Evolutionary conservation across 768 basidiomycete species (phyloP).

Genomic region (Polyporus arcularius): DNA sequence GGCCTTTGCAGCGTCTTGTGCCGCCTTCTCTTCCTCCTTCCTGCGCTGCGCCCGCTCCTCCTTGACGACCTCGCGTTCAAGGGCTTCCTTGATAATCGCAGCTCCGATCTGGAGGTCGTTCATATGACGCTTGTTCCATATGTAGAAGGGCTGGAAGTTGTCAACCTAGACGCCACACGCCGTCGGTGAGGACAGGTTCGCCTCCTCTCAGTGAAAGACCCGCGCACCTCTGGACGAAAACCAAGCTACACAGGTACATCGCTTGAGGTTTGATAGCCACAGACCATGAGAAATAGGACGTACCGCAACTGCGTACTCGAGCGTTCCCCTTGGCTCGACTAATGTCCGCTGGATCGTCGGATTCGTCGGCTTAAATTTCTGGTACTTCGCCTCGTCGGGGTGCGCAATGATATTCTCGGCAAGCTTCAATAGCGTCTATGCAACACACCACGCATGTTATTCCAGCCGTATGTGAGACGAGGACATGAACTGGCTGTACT

Average conservation of each 20-base stretch:
- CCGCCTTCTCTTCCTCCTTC: slow-evolving; percentile 62
- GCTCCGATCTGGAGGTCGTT: slow-evolving; percentile 63
- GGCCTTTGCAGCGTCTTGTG: slow-evolving; percentile 48
- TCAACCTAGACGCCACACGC: slow-evolving; percentile 46
- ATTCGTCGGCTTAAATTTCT: slow-evolving; percentile 78
- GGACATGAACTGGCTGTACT: slow-evolving; percentile 40
- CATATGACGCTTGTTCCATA: slow-evolving; percentile 54
- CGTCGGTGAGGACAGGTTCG: not conserved
- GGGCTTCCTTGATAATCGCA: slow-evolving; percentile 61
- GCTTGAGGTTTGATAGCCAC: not conserved
- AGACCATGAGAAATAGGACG: slow-evolving; percentile 26
- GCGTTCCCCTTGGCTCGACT: slow-evolving; percentile 67
- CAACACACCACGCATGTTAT: slow-evolving; percentile 5
- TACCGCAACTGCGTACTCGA: slow-evolving; percentile 82
- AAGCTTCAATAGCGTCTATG: slow-evolving; percentile 64
- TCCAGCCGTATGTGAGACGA: not conserved
- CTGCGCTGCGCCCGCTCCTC: slow-evolving; percentile 46
- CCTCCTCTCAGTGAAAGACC: not conserved
- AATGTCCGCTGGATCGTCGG: slow-evolving; percentile 61
- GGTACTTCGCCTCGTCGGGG: slow-evolving; percentile 71
- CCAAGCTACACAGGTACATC: slow-evolving; percentile 52
- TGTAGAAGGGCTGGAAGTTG: slow-evolving; percentile 74
- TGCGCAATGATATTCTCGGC: slow-evolving; percentile 75
- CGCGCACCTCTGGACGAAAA: slow-evolving; percentile 64
- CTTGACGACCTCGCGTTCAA: slow-evolving; percentile 53